These are phyloP conservation scores for Lunasporangiospora selenospora DNA, from an alignment of 192 early-diverging fungal genomes.

Conservation along the genomic window DNA sequence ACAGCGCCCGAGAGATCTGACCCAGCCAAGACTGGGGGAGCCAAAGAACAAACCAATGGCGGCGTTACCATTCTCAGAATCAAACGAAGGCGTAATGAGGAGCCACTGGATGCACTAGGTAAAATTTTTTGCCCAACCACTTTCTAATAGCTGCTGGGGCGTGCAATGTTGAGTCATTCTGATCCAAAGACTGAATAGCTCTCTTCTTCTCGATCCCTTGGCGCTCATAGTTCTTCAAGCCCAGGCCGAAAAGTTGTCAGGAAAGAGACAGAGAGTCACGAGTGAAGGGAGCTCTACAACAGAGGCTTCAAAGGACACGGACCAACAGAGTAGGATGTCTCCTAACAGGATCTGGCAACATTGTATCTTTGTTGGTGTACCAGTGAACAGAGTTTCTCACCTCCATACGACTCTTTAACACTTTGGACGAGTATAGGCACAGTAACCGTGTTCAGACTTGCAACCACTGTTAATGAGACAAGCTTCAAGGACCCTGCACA, in stretches of 20 bases:
- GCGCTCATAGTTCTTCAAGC: slow-evolving; percentile 57
- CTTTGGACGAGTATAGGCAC: neutral
- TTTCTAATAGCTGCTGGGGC: neutral
- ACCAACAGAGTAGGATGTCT: slow-evolving; percentile 5
- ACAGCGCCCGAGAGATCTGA: slow-evolving; percentile 8
- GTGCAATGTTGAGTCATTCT: neutral
- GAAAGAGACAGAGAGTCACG: slow-evolving; percentile 30
- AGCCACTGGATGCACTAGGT: slow-evolving; percentile 75
- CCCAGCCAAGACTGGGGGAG: neutral
- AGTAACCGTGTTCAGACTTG: slow-evolving; percentile 65
- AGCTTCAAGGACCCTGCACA: slow-evolving; percentile 63
- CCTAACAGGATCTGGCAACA: neutral
- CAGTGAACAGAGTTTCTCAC: neutral
- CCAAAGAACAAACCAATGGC: neutral
- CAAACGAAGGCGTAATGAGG: slow-evolving; percentile 78
- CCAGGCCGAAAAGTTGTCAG: slow-evolving; percentile 29
- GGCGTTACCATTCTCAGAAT: slow-evolving; percentile 73
- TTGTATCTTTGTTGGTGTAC: neutral
- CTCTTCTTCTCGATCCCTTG: neutral
- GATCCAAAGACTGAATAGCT: neutral
- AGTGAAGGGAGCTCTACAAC: slow-evolving; percentile 8
- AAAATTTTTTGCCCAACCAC: neutral
- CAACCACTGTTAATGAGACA: slow-evolving; percentile 69
- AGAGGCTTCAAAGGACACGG: neutral
- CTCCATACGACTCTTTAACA: neutral